Percentiles rank a stretch among this genome's conserved stretches.
Evolutionary conservation across 176 grass and related monocot species (phyloP).

Genomic region (Oryza glumipatula): DNA sequence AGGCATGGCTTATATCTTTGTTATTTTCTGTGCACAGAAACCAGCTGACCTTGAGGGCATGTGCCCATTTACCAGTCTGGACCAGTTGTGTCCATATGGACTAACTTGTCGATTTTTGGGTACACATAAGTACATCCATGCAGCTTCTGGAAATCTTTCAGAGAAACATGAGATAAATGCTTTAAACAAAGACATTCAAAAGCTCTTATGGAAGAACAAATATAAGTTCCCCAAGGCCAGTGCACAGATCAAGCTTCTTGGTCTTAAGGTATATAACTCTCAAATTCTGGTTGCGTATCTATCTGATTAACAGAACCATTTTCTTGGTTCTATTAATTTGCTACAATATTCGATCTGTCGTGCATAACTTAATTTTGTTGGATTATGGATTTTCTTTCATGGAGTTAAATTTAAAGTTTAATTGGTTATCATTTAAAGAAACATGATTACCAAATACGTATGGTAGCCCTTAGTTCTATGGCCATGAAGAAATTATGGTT

Average conservation of each 20-base stretch:
- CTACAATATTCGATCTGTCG: neutral
- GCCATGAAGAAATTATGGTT: neutral
- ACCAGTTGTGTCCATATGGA: constrained; percentile 76
- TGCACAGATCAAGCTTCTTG: constrained; percentile 85
- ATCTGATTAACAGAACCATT: neutral
- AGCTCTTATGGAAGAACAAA: constrained; percentile 89
- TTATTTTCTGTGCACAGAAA: constrained; percentile 60
- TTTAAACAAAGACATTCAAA: constrained; percentile 85
- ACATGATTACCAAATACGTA: neutral
- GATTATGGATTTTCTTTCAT: constrained; percentile 12
- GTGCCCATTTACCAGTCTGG: constrained; percentile 66
- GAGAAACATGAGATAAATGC: constrained; percentile 65
- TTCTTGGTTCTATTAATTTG: neutral
- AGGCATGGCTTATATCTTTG: constrained; percentile 24
- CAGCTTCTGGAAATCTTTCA: constrained; percentile 44
- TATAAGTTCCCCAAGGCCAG: constrained; percentile 86
- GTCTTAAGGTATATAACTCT: constrained; percentile 66
- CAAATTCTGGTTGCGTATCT: neutral
- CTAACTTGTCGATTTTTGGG: constrained; percentile 73
- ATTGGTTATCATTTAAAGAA: neutral
- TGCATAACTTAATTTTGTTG: neutral
- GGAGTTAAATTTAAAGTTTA: neutral
- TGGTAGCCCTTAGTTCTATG: neutral
- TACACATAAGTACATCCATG: constrained; percentile 60
- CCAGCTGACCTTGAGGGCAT: constrained; percentile 79